Conservation (phyloP, 1,284 basidiomycete genomes). For the Boletus hoseneyae region DNA sequence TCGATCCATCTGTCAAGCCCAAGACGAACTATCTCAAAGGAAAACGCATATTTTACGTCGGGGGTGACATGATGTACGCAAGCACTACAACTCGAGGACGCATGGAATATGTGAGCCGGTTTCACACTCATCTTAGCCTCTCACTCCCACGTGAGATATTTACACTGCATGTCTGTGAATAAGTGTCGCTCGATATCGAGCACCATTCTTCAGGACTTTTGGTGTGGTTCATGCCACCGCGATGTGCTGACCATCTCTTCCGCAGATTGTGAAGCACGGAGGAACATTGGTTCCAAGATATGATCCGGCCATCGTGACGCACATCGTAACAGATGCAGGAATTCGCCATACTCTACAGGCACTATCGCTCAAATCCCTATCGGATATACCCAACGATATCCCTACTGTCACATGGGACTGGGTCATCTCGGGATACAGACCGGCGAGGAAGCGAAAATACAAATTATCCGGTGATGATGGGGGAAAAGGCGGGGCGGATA, state of each 20-base stretch:
- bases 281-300: slow-evolving; percentile 54
- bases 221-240: too few relatives aligned
- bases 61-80: slow-evolving; percentile 54
- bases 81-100: slow-evolving; percentile 46
- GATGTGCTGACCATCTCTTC: neutral
- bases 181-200: too few relatives aligned
- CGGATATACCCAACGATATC: slow-evolving; percentile 57
- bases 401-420: slow-evolving; percentile 63
- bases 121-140: neutral
- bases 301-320: slow-evolving; percentile 52
- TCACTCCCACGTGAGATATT: neutral
- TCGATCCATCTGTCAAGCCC: slow-evolving; percentile 16
- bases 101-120: slow-evolving; percentile 53
- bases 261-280: slow-evolving; percentile 56
- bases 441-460: slow-evolving; percentile 7
- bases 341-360: slow-evolving; percentile 36
- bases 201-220: too few relatives aligned
- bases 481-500: neutral
- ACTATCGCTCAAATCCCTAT: slow-evolving; percentile 44
- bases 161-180: too few relatives aligned
- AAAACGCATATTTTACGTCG: slow-evolving; percentile 54
- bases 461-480: neutral
- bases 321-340: slow-evolving; percentile 55
- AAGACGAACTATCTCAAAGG: slow-evolving; percentile 43
- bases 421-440: slow-evolving; percentile 37